phyloP scores from a whole-genome alignment of 768 basidiomycete species.

The Termitomyces sp. region DNA sequence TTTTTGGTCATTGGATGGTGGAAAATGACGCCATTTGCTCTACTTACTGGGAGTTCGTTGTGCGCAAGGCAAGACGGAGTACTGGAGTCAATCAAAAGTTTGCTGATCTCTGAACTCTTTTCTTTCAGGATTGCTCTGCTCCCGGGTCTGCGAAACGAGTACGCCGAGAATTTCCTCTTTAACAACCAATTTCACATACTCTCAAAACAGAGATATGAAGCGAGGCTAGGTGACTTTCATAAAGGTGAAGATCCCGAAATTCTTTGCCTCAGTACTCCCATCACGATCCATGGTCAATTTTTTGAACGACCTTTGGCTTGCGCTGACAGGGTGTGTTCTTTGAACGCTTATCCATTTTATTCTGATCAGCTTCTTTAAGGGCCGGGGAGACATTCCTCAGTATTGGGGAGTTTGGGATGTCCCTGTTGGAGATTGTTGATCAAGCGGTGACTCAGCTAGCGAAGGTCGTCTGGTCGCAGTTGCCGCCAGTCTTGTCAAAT shows the following conservation, averaged over 20 bases:
- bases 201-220: conserved; percentile 1
- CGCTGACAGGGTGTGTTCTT: not conserved
- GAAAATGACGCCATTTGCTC: not conserved
- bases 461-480: not conserved
- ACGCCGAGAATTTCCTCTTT: not conserved
- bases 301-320: not conserved
- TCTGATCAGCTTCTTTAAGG: not conserved
- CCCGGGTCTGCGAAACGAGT: not conserved
- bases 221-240: not conserved
- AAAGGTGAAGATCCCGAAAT: not conserved
- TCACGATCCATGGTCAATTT: not conserved
- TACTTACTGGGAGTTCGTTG: not conserved
- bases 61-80: not conserved
- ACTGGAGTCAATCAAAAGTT: not conserved
- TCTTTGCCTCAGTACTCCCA: conserved; percentile 4
- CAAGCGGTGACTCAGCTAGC: not conserved
- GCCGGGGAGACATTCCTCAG: not conserved
- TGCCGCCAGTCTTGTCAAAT: not conserved
- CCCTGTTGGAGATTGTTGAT: conserved; percentile 2
- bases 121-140: conserved; percentile 1
- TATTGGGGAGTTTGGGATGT: conserved; percentile 15
- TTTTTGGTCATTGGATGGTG: conserved; percentile 1
- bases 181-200: not conserved
- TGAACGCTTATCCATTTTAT: not conserved
- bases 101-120: not conserved